Evolutionary conservation across 345 rosid species (phyloP).

Genomic region (Syzygium aromaticum): DNA sequence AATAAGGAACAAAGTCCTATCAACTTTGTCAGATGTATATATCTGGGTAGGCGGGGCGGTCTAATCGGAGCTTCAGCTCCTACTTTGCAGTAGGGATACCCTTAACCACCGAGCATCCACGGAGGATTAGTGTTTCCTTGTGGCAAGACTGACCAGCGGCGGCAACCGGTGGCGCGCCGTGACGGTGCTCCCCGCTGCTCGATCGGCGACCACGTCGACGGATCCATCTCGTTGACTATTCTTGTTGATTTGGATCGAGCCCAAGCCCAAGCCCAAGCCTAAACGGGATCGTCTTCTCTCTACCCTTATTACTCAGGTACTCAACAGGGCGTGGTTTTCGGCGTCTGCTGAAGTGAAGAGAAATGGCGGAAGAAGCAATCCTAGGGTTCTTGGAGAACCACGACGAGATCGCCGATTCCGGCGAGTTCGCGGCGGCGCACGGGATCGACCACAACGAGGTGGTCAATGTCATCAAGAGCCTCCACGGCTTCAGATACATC

Average conservation of each 20-base stretch:
- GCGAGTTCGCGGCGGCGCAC: constrained; percentile 39
- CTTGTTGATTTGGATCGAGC: not conserved
- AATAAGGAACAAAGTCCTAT: no score
- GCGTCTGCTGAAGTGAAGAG: not conserved
- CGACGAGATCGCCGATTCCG: constrained; percentile 63
- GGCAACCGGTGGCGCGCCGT: no score
- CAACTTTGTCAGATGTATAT: no score
- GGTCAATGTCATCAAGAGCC: constrained; percentile 72
- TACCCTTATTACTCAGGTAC: not conserved
- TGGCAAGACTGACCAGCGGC: no score
- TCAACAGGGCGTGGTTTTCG: not conserved
- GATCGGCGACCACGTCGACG: not conserved
- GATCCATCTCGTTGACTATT: not conserved
- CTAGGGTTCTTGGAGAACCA: constrained; percentile 39
- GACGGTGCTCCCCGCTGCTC: no score
- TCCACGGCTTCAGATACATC: constrained; percentile 66
- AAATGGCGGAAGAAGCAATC: constrained; percentile 51
- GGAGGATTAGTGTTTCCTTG: no score
- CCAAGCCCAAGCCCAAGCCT: no score
- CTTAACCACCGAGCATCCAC: no score
- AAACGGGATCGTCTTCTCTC: not conserved
- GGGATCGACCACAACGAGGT: constrained; percentile 57
- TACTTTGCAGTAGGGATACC: no score
- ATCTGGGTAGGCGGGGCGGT: no score
- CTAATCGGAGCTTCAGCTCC: no score